A percentile compares a stretch with the other conserved stretches of the same genome.
These are phyloP conservation scores for Phytophthora capsici DNA, from an alignment of 352 stramenopile genomes.

Conservation along the genomic window DNA sequence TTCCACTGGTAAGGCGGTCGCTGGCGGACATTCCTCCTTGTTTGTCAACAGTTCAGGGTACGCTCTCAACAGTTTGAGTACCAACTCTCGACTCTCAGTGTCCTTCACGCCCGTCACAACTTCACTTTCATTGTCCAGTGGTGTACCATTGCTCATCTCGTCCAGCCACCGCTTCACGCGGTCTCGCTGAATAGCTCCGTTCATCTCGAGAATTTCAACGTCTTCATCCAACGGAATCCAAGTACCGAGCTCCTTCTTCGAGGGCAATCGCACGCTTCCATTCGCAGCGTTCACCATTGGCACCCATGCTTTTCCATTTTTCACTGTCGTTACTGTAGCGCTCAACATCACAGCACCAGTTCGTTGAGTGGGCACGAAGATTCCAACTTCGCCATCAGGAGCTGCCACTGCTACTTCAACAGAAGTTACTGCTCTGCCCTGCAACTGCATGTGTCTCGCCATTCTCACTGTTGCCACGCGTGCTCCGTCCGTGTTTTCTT, in stretches of 20 bases:
- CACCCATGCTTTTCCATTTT: not conserved
- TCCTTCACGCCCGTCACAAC: not conserved
- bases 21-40: not conserved
- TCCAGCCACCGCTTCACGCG: not conserved
- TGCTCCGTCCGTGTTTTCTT: too few relatives aligned
- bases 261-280: not conserved
- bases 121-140: not conserved
- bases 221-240: not conserved
- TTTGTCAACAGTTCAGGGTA: not conserved
- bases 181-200: not conserved
- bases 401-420: not conserved
- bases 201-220: not conserved
- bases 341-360: too few relatives aligned
- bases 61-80: not conserved
- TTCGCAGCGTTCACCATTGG: not conserved
- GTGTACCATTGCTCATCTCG: not conserved
- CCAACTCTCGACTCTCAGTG: not conserved
- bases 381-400: too few relatives aligned
- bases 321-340: not conserved
- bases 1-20: not conserved
- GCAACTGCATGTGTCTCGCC: not conserved
- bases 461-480: not conserved
- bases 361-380: too few relatives aligned
- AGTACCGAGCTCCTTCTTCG: slow-evolving; percentile 1
- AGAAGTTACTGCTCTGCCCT: not conserved